These are phyloP conservation scores for Russula earlei DNA, from an alignment of 768 basidiomycete species.

Conservation along the genomic window DNA sequence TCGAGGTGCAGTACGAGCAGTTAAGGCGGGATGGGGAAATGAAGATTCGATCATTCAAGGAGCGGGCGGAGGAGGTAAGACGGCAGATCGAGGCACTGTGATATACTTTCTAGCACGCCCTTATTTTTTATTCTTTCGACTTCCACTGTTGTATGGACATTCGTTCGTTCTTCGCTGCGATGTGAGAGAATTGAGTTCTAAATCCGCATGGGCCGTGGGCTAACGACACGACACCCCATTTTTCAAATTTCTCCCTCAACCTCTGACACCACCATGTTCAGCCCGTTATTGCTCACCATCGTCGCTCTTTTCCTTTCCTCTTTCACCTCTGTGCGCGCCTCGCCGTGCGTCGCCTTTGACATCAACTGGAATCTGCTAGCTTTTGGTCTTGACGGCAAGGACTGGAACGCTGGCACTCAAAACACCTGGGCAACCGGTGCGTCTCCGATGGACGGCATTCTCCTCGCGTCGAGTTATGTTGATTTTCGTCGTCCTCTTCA, in stretches of 20 bases:
- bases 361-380: conserved; percentile 73
- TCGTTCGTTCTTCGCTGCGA: background rate
- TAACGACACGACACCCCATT: too few species aligned
- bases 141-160: background rate
- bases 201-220: too few species aligned
- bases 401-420: conserved; percentile 71
- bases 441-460: conserved; percentile 6
- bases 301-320: conserved; percentile 44
- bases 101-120: background rate
- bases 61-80: conserved; percentile 31
- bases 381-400: conserved; percentile 76
- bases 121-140: background rate
- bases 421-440: conserved; percentile 54
- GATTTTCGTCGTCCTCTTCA: background rate
- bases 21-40: conserved; percentile 43
- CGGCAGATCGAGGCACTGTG: conserved; percentile 27
- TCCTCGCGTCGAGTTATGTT: background rate
- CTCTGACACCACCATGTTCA: conserved; percentile 26
- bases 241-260: too few species aligned
- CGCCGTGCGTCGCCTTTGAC: conserved; percentile 74
- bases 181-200: too few species aligned
- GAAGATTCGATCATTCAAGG: conserved; percentile 40
- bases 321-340: conserved; percentile 29
- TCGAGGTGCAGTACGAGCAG: conserved; percentile 54
- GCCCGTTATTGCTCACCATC: conserved; percentile 30